Conservation (phyloP, 1,284 basidiomycete species). For the Boletus holoroseus region DNA sequence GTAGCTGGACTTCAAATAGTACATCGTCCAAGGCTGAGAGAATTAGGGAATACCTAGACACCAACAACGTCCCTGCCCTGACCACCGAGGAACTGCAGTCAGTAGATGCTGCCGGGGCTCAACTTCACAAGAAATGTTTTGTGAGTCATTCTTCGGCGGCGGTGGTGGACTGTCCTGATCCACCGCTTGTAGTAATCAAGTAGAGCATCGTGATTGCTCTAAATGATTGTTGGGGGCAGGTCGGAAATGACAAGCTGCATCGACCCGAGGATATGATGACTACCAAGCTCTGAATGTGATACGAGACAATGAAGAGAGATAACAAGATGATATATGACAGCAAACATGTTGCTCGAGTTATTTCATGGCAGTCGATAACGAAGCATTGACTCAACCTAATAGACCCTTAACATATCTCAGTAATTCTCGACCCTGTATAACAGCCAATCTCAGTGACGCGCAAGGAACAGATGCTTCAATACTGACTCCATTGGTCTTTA, state of each 20-base stretch:
- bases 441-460: slow-evolving; percentile 3
- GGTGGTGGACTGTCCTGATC: not conserved
- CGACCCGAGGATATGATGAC: not conserved
- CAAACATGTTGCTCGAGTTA: not conserved
- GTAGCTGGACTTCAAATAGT: slow-evolving; percentile 30
- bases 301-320: not conserved
- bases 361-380: not conserved
- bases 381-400: slow-evolving; percentile 41
- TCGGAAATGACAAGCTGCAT: not conserved
- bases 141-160: not conserved
- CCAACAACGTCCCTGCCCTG: slow-evolving; percentile 49
- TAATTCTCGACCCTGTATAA: slow-evolving; percentile 58
- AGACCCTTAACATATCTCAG: slow-evolving; percentile 67
- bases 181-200: not conserved
- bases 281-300: not conserved
- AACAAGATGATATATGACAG: slow-evolving; percentile 1
- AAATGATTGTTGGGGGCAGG: not conserved
- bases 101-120: slow-evolving; percentile 53
- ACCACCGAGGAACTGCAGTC: slow-evolving; percentile 52
- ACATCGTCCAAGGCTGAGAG: slow-evolving; percentile 62
- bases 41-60: slow-evolving; percentile 57
- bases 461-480: not conserved
- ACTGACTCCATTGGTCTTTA: slow-evolving; percentile 67
- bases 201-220: not conserved
- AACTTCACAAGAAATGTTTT: slow-evolving; percentile 44